Evolutionary conservation across 2,329 filamentous ascomycete genomes (phyloP).

Genomic region (Myriosclerotinia curreyana): DNA sequence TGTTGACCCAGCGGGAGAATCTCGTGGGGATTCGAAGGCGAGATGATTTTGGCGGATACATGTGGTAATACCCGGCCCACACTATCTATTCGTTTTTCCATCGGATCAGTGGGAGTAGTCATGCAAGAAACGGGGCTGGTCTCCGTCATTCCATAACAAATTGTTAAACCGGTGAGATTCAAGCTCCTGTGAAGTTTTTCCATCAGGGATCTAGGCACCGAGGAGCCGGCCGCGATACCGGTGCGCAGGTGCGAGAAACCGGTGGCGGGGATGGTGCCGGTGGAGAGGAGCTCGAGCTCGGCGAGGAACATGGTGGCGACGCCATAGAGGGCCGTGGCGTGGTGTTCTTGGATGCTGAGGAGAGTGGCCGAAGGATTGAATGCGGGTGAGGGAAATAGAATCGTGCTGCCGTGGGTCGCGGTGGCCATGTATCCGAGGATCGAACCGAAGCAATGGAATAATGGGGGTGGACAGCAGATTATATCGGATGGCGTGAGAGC

Average conservation of each 20-base stretch:
- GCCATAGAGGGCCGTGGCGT: slow-evolving; percentile 70
- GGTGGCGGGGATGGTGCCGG: slow-evolving; percentile 41
- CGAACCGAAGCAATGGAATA: slow-evolving; percentile 84
- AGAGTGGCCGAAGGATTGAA: slow-evolving; percentile 64
- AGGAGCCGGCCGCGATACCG: slow-evolving; percentile 87
- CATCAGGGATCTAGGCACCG: slow-evolving; percentile 83
- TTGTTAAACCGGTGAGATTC: slow-evolving; percentile 79
- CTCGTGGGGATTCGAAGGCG: slow-evolving; percentile 56
- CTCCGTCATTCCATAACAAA: slow-evolving; percentile 65
- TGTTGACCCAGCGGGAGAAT: slow-evolving; percentile 62
- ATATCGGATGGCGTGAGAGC: slow-evolving; percentile 69
- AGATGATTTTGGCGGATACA: slow-evolving; percentile 73
- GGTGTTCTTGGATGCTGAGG: slow-evolving; percentile 53
- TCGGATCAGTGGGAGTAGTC: slow-evolving; percentile 65
- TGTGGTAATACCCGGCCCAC: slow-evolving; percentile 85
- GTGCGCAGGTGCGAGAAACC: slow-evolving; percentile 70
- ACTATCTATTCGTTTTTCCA: slow-evolving; percentile 62
- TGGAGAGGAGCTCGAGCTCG: slow-evolving; percentile 72
- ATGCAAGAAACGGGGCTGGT: slow-evolving; percentile 55
- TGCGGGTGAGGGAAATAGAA: slow-evolving; percentile 82
- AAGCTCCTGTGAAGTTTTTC: slow-evolving; percentile 67
- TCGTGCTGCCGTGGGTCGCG: slow-evolving; percentile 74
- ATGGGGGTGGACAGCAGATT: slow-evolving; percentile 79
- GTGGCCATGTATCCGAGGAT: slow-evolving; percentile 83
- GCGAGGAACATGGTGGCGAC: slow-evolving; percentile 95